These are phyloP conservation scores for Umbelopsis sp. DNA, from an alignment of 192 early-diverging fungal species.

Conservation along the genomic window DNA sequence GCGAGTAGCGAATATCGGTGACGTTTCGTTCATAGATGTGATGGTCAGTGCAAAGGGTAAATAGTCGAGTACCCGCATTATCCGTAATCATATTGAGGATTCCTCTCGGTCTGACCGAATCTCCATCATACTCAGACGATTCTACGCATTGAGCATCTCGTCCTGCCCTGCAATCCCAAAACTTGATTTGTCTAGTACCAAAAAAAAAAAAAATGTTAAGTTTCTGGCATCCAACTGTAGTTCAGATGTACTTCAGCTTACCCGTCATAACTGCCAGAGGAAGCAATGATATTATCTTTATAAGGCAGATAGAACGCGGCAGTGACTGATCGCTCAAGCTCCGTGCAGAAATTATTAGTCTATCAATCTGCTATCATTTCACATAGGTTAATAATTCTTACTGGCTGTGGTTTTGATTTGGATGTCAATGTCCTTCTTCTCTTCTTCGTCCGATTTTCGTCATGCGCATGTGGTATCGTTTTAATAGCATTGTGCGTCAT, in stretches of 20 bases:
- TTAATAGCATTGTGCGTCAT: constrained; percentile 44
- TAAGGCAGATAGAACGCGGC: constrained; percentile 51
- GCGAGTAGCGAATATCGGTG: constrained; percentile 44
- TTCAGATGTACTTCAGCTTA: constrained; percentile 28
- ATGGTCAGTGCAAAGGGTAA: constrained; percentile 73
- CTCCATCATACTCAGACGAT: constrained; percentile 38
- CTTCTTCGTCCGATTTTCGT: background rate
- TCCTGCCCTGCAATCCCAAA: constrained; percentile 78
- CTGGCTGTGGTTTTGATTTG: constrained; percentile 2
- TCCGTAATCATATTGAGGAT: constrained; percentile 68
- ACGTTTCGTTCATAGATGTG: constrained; percentile 75
- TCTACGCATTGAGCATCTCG: constrained; percentile 41
- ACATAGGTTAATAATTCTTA: background rate
- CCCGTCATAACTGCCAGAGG: constrained; percentile 69
- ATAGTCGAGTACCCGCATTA: constrained; percentile 64
- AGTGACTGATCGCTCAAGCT: constrained; percentile 46
- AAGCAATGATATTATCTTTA: constrained; percentile 52
- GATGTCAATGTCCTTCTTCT: background rate
- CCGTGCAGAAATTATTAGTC: background rate
- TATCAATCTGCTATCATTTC: background rate
- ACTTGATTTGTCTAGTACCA: constrained; percentile 59
- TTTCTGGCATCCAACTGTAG: background rate
- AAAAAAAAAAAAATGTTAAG: background rate
- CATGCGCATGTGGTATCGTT: constrained; percentile 50
- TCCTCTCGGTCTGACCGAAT: constrained; percentile 41